Base-by-base conservation (phyloP, 768 basidiomycete genomes). In the Tephrocybe sp. region DNA sequence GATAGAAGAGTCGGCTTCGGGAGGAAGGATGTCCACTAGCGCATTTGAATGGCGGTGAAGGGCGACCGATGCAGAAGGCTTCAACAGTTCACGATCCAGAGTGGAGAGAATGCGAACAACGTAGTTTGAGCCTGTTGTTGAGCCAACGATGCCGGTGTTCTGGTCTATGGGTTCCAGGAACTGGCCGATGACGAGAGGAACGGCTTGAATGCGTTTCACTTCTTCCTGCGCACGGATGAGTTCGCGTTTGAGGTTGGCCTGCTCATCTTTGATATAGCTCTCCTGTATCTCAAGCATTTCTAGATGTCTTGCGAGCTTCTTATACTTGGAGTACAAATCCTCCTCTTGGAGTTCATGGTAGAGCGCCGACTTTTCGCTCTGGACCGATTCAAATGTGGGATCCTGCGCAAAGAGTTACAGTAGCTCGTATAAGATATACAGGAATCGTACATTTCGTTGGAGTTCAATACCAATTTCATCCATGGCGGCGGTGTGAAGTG, bases 81-180 rank as follows among this genome's bases (percentile, higher is more conserved):
- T 99, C 60, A 99, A 80, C 28, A 99, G 74, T 69, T 99, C 97
- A 54, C 96, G 86, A 73, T 99, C 97, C 40, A 99, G 79, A 1
- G 97, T 99, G 2, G 92, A 95, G 24, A 99, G 78, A 49, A 99
- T 98, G 54, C 97, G 84, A 60, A 98, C 96, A 44, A 99, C 94
- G 64, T 98, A 98, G 71, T 98, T 99, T 12, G 90, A 93, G 9
- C 97, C 97, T 3, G 97, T 98, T 0, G 97, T 99, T 12, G 91
- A 94, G 40, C 95, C 96, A 16, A 98, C 97, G 57, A 99, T 99
- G 53, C 88, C 93, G 13, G 96, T 93, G 60, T 88, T 85, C 67
- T 98, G 92, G 76, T 99, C 97, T 66, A 99, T 98, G 44, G 97
- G 89, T 73, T 99, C 97, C 28, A 98, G 83, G 75, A 99, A 99